Evolutionary conservation across 139 green algal genomes (phyloP), one percentile per base, ranked within the genome.

Genomic region (Yamagishiella unicocca): DNA sequence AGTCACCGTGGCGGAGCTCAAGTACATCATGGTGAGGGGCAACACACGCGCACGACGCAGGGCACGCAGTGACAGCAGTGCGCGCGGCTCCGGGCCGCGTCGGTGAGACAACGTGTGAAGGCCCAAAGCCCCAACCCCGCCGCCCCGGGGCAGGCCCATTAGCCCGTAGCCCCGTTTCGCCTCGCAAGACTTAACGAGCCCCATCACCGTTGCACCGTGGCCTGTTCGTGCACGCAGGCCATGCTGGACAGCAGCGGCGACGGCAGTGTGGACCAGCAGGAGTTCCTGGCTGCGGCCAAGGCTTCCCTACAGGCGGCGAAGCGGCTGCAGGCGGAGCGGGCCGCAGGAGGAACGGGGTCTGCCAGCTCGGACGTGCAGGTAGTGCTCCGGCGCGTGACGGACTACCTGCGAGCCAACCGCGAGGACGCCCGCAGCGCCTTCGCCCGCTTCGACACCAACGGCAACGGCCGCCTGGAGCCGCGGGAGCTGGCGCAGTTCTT

Each of bases 181-280:
- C n/a, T 6, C 19, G 6, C 64, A 12, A 6, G n/a, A 43, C n/a
- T 61, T 7, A 19, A 24, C 35, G n/a, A n/a, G n/a, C n/a, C n/a
- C n/a, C n/a, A n/a, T n/a, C n/a, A n/a, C n/a, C n/a, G n/a, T n/a
- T n/a, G n/a, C n/a, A n/a, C n/a, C n/a, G n/a, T n/a, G n/a, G n/a
- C n/a, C n/a, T n/a, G n/a, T n/a, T n/a, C n/a, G n/a, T n/a, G n/a
- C 1, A 24, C 55, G 1, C 82, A 82, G 68, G 78, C 78, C n/a
- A 82, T 87, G 76, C 68, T 93, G 66, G 90, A 91, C 83, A 72
- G 66, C 21, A 55, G 84, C n/a, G 83, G 87, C 17, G 83, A 90
- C 64, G 87, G 87, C 8, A 1, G 38, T 4, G 78, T 93, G 37
- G 61, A 35, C 2, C 76, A 89, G 76, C 21, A 74, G 68, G 87